These are phyloP conservation scores for Phytopythium ostracodes DNA, from an alignment of 352 stramenopile genomes.

Conservation along the genomic window DNA sequence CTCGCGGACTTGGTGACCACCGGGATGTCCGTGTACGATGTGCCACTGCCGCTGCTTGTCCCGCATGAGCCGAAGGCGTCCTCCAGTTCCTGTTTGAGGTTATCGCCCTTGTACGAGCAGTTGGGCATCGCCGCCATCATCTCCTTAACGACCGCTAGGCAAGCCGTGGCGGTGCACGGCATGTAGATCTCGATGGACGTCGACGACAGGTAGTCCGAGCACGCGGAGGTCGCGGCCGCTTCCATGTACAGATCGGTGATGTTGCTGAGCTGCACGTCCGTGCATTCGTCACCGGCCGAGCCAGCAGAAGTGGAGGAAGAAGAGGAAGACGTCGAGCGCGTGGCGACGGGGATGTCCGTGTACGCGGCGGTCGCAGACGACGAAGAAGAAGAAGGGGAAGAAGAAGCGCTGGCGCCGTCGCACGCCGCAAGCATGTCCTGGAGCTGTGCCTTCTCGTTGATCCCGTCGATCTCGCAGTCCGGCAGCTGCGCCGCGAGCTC, in stretches of 20 bases:
- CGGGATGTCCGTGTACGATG: slow-evolving; percentile 9
- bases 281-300: neutral
- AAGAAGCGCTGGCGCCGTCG: slow-evolving; percentile 1
- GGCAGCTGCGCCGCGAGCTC: slow-evolving; percentile 10
- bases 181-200: slow-evolving; percentile 16
- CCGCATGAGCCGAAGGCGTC: slow-evolving; percentile 5
- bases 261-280: neutral
- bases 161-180: slow-evolving; percentile 19
- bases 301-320: neutral
- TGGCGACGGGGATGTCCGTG: slow-evolving; percentile 17
- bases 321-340: slow-evolving; percentile 3
- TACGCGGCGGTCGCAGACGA: slow-evolving; percentile 3
- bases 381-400: slow-evolving; percentile 14
- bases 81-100: slow-evolving; percentile 22
- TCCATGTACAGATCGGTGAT: slow-evolving; percentile 12
- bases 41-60: slow-evolving; percentile 4
- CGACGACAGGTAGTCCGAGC: slow-evolving; percentile 17
- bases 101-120: slow-evolving; percentile 22
- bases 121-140: slow-evolving; percentile 17
- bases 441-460: slow-evolving; percentile 21
- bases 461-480: slow-evolving; percentile 15
- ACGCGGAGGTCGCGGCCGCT: slow-evolving; percentile 18
- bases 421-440: slow-evolving; percentile 14
- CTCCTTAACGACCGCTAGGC: slow-evolving; percentile 12
- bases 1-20: neutral